phyloP scores from a whole-genome alignment of 768 basidiomycete species.

The Lepiota subincarnata region DNA sequence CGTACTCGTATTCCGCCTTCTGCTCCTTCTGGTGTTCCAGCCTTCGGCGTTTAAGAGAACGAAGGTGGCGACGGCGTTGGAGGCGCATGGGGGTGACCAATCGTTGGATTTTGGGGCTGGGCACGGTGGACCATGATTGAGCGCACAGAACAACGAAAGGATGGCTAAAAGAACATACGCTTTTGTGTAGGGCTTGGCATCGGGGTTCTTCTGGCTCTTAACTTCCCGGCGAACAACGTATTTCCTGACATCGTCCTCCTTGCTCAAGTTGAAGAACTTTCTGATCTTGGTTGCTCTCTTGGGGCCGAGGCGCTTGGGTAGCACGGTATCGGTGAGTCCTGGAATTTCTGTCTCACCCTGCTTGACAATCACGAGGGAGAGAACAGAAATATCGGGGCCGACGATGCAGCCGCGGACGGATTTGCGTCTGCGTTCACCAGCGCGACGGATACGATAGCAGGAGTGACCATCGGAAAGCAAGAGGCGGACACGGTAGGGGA shows the following conservation, averaged over 20 bases:
- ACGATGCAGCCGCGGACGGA: slow-evolving; percentile 98
- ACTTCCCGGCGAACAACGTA: slow-evolving; percentile 95
- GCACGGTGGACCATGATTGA: background rate
- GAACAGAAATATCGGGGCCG: slow-evolving; percentile 92
- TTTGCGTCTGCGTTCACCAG: slow-evolving; percentile 97
- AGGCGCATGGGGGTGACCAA: slow-evolving; percentile 93
- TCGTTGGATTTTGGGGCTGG: slow-evolving; percentile 93
- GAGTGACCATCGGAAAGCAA: slow-evolving; percentile 96
- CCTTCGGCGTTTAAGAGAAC: slow-evolving; percentile 81
- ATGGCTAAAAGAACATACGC: slow-evolving; percentile 54
- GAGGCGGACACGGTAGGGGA: slow-evolving; percentile 89
- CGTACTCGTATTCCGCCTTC: slow-evolving; percentile 89
- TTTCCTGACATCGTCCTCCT: slow-evolving; percentile 98
- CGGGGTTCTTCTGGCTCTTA: slow-evolving; percentile 80
- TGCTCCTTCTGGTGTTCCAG: slow-evolving; percentile 93
- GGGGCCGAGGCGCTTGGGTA: slow-evolving; percentile 94
- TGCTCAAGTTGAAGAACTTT: slow-evolving; percentile 94
- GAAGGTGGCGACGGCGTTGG: slow-evolving; percentile 93
- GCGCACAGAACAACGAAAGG: background rate
- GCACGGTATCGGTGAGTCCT: slow-evolving; percentile 85
- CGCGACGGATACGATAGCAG: slow-evolving; percentile 90
- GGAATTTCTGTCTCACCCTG: slow-evolving; percentile 89
- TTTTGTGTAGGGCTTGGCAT: slow-evolving; percentile 94
- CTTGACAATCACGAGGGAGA: slow-evolving; percentile 93
- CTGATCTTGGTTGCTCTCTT: slow-evolving; percentile 98